These are phyloP conservation scores for Trichoderma koningii DNA, from an alignment of 2,329 filamentous ascomycete species.

Conservation along the genomic window DNA sequence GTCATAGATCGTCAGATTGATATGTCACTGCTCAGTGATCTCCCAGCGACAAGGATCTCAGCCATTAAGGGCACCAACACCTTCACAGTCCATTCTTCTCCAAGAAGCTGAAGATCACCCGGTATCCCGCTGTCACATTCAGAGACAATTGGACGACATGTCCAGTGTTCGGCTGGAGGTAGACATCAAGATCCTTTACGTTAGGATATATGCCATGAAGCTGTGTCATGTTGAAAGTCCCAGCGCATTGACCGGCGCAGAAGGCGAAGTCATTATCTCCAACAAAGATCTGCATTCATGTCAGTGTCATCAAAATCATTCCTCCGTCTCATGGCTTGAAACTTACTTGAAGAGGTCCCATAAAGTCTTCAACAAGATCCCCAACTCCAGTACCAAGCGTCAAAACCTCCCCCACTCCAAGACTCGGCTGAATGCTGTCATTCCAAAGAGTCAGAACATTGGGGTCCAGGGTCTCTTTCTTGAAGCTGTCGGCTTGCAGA, in stretches of 20 bases:
- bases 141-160: neutral
- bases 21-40: neutral
- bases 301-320: neutral
- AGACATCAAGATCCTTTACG: neutral
- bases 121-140: neutral
- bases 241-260: neutral
- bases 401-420: neutral
- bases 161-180: neutral
- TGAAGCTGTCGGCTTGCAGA: neutral
- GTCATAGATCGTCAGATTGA: neutral
- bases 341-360: neutral
- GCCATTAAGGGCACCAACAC: neutral
- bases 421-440: neutral
- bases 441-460: neutral
- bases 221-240: neutral
- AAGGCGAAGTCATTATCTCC: neutral
- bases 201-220: neutral
- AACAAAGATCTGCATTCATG: neutral
- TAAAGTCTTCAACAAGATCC: neutral
- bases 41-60: neutral
- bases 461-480: neutral
- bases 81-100: neutral
- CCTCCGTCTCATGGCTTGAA: fast-evolving
- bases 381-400: neutral
- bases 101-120: neutral